phyloP scores from a whole-genome alignment of 1,284 basidiomycete species.

The Tilletia setariae region DNA sequence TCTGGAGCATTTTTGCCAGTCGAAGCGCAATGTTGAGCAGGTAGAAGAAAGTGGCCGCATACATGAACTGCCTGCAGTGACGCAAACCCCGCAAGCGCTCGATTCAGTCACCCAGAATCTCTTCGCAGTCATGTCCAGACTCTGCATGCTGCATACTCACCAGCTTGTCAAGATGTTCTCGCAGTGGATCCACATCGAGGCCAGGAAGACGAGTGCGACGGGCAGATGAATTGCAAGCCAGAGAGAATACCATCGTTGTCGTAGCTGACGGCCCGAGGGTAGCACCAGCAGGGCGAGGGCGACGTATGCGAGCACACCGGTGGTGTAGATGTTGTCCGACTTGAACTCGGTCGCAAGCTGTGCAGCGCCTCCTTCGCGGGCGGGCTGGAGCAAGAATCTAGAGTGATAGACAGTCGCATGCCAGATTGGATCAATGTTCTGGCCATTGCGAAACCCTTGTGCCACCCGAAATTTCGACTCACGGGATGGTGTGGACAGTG shows the following conservation, averaged over 20 bases:
- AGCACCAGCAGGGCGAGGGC: slow-evolving; percentile 37
- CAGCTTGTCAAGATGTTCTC: slow-evolving; percentile 31
- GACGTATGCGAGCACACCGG: slow-evolving; percentile 38
- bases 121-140: too few relatives aligned
- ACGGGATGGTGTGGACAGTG: slow-evolving; percentile 40
- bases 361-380: slow-evolving; percentile 31
- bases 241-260: slow-evolving; percentile 46
- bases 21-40: slow-evolving; percentile 13
- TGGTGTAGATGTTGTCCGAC: slow-evolving; percentile 35
- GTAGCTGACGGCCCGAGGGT: slow-evolving; percentile 26
- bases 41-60: slow-evolving; percentile 14
- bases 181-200: slow-evolving; percentile 41
- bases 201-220: slow-evolving; percentile 37
- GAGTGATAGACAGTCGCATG: neutral
- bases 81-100: neutral
- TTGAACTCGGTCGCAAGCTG: slow-evolving; percentile 31
- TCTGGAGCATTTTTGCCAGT: neutral
- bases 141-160: slow-evolving; percentile 12
- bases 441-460: neutral
- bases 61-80: slow-evolving; percentile 5
- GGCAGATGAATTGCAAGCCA: slow-evolving; percentile 47
- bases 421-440: neutral
- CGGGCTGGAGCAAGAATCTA: slow-evolving; percentile 38
- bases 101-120: neutral
- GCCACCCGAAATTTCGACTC: neutral